These are phyloP conservation scores for Phytophthora aleatoria DNA, from an alignment of 352 stramenopile genomes.

Conservation along the genomic window DNA sequence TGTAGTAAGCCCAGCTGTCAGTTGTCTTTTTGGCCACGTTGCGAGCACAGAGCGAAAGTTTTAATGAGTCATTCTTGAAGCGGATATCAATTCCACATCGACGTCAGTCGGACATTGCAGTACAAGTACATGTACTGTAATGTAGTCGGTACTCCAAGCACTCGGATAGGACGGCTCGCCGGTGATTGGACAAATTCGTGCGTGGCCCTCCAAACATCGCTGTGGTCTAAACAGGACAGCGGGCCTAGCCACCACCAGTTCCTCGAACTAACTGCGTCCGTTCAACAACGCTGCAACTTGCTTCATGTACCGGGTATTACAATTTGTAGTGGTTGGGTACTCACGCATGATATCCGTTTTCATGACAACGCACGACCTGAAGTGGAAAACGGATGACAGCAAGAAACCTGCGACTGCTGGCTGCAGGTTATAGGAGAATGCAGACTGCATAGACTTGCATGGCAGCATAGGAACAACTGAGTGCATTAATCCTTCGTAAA, in stretches of 20 bases:
- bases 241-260: slow-evolving; percentile 10
- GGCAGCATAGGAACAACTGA: no score
- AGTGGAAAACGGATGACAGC: no score
- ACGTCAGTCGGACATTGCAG: slow-evolving; percentile 4
- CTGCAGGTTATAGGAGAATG: no score
- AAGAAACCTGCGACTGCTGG: no score
- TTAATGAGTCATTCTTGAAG: slow-evolving; percentile 18
- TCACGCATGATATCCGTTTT: no score
- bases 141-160: slow-evolving; percentile 9
- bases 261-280: neutral
- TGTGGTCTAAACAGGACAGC: slow-evolving; percentile 15
- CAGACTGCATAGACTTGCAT: no score
- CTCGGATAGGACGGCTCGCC: slow-evolving; percentile 14
- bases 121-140: neutral
- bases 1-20: neutral
- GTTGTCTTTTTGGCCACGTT: slow-evolving; percentile 2
- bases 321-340: no score
- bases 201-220: slow-evolving; percentile 11
- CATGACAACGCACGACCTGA: no score
- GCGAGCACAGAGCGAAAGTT: slow-evolving; percentile 7
- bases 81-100: neutral
- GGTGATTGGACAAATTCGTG: slow-evolving; percentile 7
- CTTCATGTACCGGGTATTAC: no score
- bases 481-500: no score
- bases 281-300: neutral